These are phyloP conservation scores for Coniochaeta sp. DNA, from an alignment of 2,329 filamentous ascomycete genomes.

Conservation along the genomic window DNA sequence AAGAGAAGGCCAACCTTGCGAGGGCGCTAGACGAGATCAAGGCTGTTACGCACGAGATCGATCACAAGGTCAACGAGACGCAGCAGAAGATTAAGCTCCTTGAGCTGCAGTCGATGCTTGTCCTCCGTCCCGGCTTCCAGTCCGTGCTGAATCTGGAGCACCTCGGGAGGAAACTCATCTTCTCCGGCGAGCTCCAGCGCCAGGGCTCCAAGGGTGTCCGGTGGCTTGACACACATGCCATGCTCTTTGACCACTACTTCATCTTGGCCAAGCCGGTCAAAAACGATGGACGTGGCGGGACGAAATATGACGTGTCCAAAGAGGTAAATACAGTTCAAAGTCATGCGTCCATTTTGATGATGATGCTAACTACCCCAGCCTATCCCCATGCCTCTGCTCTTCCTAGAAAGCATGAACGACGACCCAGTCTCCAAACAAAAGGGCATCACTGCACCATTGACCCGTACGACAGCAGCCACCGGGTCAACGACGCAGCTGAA, in stretches of 20 bases:
- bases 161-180: slow-evolving; percentile 83
- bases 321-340: slow-evolving; percentile 44
- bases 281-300: slow-evolving; percentile 63
- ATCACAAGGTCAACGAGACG: slow-evolving; percentile 87
- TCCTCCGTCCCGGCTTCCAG: slow-evolving; percentile 81
- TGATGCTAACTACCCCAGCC: slow-evolving; percentile 40
- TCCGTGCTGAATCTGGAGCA: slow-evolving; percentile 88
- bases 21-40: slow-evolving; percentile 90
- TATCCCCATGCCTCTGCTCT: slow-evolving; percentile 92
- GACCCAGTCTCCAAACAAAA: slow-evolving; percentile 82
- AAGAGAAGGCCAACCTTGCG: slow-evolving; percentile 79
- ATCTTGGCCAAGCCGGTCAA: slow-evolving; percentile 79
- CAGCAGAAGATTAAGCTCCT: slow-evolving; percentile 82
- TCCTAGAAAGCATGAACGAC: slow-evolving; percentile 87
- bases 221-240: slow-evolving; percentile 88
- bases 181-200: slow-evolving; percentile 80
- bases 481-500: slow-evolving; percentile 47
- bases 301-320: slow-evolving; percentile 91
- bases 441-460: slow-evolving; percentile 57
- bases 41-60: slow-evolving; percentile 80
- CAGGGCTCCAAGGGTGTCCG: slow-evolving; percentile 83
- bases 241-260: slow-evolving; percentile 94
- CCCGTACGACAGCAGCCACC: slow-evolving; percentile 52
- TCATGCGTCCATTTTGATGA: neutral
- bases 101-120: slow-evolving; percentile 75